Conservation (phyloP, 176 grass and related monocot genomes). For the Bromus sterilis region DNA sequence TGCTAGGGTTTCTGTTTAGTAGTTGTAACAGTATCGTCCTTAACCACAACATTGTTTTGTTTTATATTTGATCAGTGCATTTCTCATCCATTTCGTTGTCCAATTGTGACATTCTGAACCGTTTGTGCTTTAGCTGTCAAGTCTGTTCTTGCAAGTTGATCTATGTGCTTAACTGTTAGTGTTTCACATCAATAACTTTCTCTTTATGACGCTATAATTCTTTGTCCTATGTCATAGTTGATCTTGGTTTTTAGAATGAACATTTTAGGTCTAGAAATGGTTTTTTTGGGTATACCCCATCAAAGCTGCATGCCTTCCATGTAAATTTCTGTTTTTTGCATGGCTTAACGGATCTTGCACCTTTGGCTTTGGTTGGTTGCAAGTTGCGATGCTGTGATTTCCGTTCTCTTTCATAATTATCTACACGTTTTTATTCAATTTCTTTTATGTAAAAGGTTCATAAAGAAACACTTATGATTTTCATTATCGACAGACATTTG, state of each 20-base stretch:
- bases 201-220: not conserved
- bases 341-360: not conserved
- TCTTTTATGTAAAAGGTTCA: not conserved
- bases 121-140: not conserved
- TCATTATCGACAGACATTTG: conserved; percentile 80
- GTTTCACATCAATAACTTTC: not conserved
- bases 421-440: not conserved
- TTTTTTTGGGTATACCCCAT: not conserved
- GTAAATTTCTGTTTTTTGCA: not conserved
- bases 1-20: not conserved
- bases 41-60: not conserved
- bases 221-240: not conserved
- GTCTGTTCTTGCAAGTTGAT: not conserved
- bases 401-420: not conserved
- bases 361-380: not conserved
- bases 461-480: conserved; percentile 5
- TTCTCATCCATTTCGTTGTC: not conserved
- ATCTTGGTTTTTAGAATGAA: not conserved
- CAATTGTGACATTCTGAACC: not conserved
- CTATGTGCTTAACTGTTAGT: not conserved
- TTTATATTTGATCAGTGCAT: not conserved
- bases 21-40: not conserved
- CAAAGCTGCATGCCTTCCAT: conserved; percentile 4
- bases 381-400: not conserved
- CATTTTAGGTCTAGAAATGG: not conserved